Evolutionary conservation across 2,329 filamentous ascomycete species (phyloP), one percentile per base, ranked within the genome.

Genomic region (Fonsecaea nubica): DNA sequence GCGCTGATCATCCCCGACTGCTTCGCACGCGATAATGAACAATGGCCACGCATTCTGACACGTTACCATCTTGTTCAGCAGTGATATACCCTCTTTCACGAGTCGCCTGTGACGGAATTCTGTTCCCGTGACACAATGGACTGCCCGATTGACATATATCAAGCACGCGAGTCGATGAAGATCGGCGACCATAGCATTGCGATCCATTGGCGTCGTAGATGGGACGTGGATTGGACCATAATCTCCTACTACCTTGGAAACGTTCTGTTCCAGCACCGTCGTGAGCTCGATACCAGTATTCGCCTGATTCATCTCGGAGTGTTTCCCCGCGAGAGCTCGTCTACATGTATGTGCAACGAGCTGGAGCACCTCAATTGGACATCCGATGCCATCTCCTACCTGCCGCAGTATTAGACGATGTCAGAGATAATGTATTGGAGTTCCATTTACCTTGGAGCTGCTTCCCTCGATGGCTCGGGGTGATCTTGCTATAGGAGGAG

Each of bases 1-100:
- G 42, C 62, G 66, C 54, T 68, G 62, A 45, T 65, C 62, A 59
- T 69, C 64, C n/a, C 56, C 21, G 2, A 33, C 38, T 33, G 56
- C 68, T 64, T 70, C 68, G 36, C 65, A 70, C n/a, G 62, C 68
- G 60, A 70, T 64, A 36, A 70, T 70, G 59, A 70, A 68, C 55
- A 68, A 62, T 55, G 65, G 68, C 65, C 68, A 70, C 52, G 65
- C 65, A 25, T 63, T 66, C 65, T 70, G 62, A 56, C 68, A 70
- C 58, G 65, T 68, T 57, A 6, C 21, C 65, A 70, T 68, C 56
- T 66, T 62, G 59, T 63, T 64, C 63, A 70, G 56, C 53, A 68
- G 66, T 57, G 62, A 64, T 45, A 70, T 65, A 32, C 65, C 65
- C 63, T 70, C 68, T 62, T 57, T 64, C 32, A 70, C 65, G 45